Evolutionary conservation across 768 basidiomycete species (phyloP).

Genomic region (Auriculariales sp.): DNA sequence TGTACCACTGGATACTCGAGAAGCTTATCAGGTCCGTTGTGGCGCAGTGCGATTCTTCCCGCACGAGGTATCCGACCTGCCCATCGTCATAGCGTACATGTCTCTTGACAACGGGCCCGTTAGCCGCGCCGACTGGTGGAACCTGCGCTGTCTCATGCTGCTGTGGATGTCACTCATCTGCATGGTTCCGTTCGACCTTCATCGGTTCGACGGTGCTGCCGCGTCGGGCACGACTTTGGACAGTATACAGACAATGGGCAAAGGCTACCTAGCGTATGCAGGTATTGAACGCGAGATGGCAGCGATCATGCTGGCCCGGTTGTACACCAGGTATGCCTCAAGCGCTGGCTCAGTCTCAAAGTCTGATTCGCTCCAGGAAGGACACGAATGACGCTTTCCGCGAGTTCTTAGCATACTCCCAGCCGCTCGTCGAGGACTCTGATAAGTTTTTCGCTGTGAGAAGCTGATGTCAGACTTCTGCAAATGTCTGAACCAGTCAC

Average conservation of each 20-base stretch:
- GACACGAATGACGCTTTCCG: constrained; percentile 37
- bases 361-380: constrained; percentile 30
- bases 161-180: constrained; percentile 91
- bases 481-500: not conserved
- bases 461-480: not conserved
- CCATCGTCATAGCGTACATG: constrained; percentile 57
- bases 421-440: constrained; percentile 21
- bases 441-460: constrained; percentile 38
- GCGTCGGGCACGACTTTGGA: constrained; percentile 38
- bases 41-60: constrained; percentile 86
- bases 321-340: constrained; percentile 70
- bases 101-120: constrained; percentile 28
- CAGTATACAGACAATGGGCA: constrained; percentile 43
- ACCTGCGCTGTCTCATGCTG: constrained; percentile 67
- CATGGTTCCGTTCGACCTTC: constrained; percentile 85
- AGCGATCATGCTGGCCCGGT: constrained; percentile 60
- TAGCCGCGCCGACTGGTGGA: constrained; percentile 44
- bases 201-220: constrained; percentile 60
- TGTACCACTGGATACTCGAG: too few species aligned
- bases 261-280: constrained; percentile 41
- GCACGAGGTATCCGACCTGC: constrained; percentile 74
- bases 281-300: constrained; percentile 81
- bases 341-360: too few species aligned
- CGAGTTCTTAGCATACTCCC: constrained; percentile 37
- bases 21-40: too few species aligned